A percentile compares a stretch with the other conserved stretches of the same genome.
phyloP scores from a whole-genome alignment of 2,329 filamentous ascomycete genomes.

The Aspergillus sp. region DNA sequence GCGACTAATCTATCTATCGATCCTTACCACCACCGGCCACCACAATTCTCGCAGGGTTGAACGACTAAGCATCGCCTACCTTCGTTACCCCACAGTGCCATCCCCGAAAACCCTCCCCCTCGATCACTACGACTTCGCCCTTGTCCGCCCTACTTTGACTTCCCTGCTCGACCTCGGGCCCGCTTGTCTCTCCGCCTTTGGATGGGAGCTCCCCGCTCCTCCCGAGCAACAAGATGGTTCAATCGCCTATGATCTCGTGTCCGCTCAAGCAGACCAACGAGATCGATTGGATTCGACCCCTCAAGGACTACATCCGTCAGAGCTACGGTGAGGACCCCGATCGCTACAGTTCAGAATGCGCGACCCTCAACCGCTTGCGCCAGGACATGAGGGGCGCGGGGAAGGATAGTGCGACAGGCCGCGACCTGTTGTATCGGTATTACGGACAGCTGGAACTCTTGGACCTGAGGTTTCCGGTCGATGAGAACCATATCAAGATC shows the following conservation, averaged over 20 bases:
- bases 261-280: conserved; percentile 93
- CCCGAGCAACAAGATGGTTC: conserved; percentile 61
- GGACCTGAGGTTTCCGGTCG: conserved; percentile 92
- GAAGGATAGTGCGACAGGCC: conserved; percentile 90
- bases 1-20: conserved; percentile 3
- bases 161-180: neutral
- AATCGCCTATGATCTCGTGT: conserved; percentile 92
- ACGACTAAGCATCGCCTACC: conserved; percentile 5
- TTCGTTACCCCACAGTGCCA: neutral
- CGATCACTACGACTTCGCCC: neutral
- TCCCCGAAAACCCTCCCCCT: conserved; percentile 2
- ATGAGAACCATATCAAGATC: conserved; percentile 99
- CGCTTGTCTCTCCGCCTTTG: conserved; percentile 15
- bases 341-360: conserved; percentile 92
- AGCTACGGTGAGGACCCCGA: conserved; percentile 97
- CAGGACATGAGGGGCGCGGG: conserved; percentile 98
- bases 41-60: neutral
- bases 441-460: conserved; percentile 95
- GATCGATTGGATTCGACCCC: conserved; percentile 92
- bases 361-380: conserved; percentile 86
- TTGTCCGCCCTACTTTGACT: conserved; percentile 1
- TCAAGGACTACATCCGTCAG: conserved; percentile 90
- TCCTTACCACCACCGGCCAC: conserved; percentile 1
- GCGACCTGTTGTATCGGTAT: conserved; percentile 93
- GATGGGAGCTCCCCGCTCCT: conserved; percentile 43